Conservation (phyloP, 108 stramenopile genomes). For the Skeletonema grethae region DNA sequence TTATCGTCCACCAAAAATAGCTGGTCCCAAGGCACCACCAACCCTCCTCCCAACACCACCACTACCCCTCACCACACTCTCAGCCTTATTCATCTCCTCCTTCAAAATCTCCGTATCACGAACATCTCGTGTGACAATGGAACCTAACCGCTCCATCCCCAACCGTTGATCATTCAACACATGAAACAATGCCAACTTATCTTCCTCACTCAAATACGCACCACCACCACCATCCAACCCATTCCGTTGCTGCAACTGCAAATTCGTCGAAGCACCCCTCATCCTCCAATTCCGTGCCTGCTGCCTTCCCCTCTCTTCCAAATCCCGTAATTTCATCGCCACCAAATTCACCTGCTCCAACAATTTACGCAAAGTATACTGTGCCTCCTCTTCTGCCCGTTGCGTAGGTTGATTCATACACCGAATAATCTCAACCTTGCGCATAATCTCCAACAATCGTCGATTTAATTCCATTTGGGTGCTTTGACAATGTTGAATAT, state of each 20-base stretch:
- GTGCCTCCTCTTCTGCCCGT: constrained; percentile 59
- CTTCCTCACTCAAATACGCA: constrained; percentile 32
- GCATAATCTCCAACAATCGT: constrained; percentile 71
- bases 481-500: constrained; percentile 18
- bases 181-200: constrained; percentile 37
- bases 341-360: constrained; percentile 15
- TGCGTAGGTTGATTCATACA: constrained; percentile 75
- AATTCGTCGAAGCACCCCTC: constrained; percentile 12
- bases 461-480: constrained; percentile 46
- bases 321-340: constrained; percentile 11
- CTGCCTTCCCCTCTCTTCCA: constrained; percentile 36
- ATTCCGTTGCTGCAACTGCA: neutral
- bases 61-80: neutral
- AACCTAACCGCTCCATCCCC: constrained; percentile 45
- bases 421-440: constrained; percentile 71
- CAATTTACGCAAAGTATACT: constrained; percentile 37
- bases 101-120: constrained; percentile 43
- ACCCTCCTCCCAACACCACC: neutral
- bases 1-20: constrained; percentile 2
- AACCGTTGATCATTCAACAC: constrained; percentile 42
- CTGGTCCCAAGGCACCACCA: neutral
- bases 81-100: constrained; percentile 34
- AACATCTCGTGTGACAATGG: constrained; percentile 40
- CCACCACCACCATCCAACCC: neutral
- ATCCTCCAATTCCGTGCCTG: constrained; percentile 30